Conservation (phyloP, 73 alveolate species). For the Blepharisma stoltei region DNA sequence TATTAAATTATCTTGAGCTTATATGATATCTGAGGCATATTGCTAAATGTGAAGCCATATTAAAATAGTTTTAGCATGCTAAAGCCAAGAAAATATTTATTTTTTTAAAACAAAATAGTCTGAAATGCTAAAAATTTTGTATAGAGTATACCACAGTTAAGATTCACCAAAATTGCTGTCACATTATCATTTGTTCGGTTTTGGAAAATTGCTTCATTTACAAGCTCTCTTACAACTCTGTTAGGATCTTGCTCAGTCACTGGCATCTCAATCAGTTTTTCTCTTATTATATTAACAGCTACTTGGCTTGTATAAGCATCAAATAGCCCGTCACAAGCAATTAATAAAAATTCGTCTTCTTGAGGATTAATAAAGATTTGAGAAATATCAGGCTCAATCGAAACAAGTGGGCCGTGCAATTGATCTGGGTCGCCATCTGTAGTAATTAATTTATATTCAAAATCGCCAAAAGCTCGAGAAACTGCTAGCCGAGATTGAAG, state of each 20-base stretch:
- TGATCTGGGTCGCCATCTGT: constrained; percentile 49
- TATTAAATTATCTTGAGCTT: too few species aligned
- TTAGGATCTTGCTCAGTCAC: constrained; percentile 53
- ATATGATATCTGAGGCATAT: too few species aligned
- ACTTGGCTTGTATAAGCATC: constrained; percentile 73
- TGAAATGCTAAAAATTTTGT: neutral
- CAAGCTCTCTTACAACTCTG: constrained; percentile 66
- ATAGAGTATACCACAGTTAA: constrained; percentile 33
- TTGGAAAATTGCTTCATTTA: constrained; percentile 60
- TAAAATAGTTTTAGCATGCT: too few species aligned
- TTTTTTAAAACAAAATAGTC: too few species aligned
- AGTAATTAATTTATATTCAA: constrained; percentile 66
- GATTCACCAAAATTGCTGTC: constrained; percentile 77
- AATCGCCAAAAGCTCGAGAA: constrained; percentile 95
- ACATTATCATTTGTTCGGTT: constrained; percentile 82
- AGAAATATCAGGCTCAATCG: constrained; percentile 82
- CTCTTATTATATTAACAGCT: constrained; percentile 61
- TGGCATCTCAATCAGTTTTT: constrained; percentile 37
- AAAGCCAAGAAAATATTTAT: too few species aligned
- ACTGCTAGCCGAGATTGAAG: constrained; percentile 83
- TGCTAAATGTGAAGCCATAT: too few species aligned
- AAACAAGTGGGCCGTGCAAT: constrained; percentile 33
- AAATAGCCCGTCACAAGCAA: constrained; percentile 96
- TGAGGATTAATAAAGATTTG: constrained; percentile 51
- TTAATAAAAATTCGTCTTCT: constrained; percentile 72